phyloP scores from a whole-genome alignment of 371 early-diverging fungal genomes.

The Rhizopus delemar region DNA sequence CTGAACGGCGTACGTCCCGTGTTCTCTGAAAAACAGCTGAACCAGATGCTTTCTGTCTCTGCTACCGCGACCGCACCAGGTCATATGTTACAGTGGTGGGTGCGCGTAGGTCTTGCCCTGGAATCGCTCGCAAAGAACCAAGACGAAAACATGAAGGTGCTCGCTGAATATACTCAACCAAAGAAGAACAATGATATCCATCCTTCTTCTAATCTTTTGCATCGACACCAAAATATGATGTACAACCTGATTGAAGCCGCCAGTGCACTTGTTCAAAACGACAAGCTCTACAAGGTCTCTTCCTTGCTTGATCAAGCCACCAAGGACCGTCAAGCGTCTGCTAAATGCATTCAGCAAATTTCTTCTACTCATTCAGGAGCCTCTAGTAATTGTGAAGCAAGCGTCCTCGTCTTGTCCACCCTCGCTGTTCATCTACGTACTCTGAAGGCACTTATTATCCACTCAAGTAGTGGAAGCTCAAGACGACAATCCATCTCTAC shows the following conservation, averaged over 20 bases:
- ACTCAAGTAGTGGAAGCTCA: constrained; percentile 12
- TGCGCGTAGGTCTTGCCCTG: constrained; percentile 28
- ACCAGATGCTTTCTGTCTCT: constrained; percentile 13
- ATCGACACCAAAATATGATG: constrained; percentile 26
- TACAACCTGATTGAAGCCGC: constrained; percentile 26
- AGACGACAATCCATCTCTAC: neutral
- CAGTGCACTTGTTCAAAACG: constrained; percentile 11
- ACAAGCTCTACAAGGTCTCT: constrained; percentile 8
- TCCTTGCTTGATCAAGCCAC: constrained; percentile 23
- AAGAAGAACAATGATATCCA: constrained; percentile 10
- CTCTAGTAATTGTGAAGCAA: constrained; percentile 30
- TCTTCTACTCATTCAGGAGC: constrained; percentile 9
- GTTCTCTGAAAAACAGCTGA: constrained; percentile 16
- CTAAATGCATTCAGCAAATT: constrained; percentile 31
- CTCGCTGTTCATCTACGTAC: constrained; percentile 31
- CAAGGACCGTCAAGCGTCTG: constrained; percentile 23
- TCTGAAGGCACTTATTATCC: constrained; percentile 20
- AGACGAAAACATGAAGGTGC: constrained; percentile 13
- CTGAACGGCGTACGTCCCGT: constrained; percentile 19
- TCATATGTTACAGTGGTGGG: constrained; percentile 35
- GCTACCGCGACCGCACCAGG: constrained; percentile 24
- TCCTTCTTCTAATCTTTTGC: constrained; percentile 27
- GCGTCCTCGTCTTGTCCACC: constrained; percentile 29
- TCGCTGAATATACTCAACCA: constrained; percentile 19
- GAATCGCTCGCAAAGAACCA: constrained; percentile 15